Evolutionary conservation across 257 asterid genomes (phyloP).

Genomic region (Verbascum thapsus): DNA sequence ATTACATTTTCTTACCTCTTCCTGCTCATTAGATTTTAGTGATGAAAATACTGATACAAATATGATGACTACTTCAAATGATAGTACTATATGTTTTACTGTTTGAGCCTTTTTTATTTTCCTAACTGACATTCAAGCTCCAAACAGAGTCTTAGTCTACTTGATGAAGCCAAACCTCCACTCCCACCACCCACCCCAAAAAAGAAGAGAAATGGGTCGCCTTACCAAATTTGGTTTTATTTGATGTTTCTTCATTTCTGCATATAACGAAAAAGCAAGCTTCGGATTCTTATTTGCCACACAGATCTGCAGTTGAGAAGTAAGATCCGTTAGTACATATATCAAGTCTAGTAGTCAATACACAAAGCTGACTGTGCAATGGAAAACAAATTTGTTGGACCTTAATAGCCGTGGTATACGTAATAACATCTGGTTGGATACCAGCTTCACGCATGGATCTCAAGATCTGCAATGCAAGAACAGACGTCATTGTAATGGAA

Average conservation of each 20-base stretch:
- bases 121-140: too few relatives aligned
- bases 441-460: conserved; percentile 79
- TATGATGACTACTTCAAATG: too few relatives aligned
- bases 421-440: conserved; percentile 81
- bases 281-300: conserved; percentile 63
- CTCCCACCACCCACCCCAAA: neutral
- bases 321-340: conserved; percentile 26
- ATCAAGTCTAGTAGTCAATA: neutral
- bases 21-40: too few relatives aligned
- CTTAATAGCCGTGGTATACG: conserved; percentile 93
- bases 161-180: too few relatives aligned
- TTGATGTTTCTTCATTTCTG: conserved; percentile 75
- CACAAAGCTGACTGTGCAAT: too few relatives aligned
- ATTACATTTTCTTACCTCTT: conserved; percentile 6
- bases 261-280: conserved; percentile 67
- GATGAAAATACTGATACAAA: too few relatives aligned
- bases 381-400: conserved; percentile 38
- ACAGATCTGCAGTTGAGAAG: conserved; percentile 64
- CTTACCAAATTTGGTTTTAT: conserved; percentile 84
- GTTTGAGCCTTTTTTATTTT: too few relatives aligned
- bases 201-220: conserved; percentile 1
- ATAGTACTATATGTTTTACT: too few relatives aligned
- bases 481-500: conserved; percentile 23
- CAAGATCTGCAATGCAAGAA: conserved; percentile 66
- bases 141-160: too few relatives aligned